These are phyloP conservation scores for Sporisorium graminicola DNA, from an alignment of 1,284 basidiomycete genomes.

Conservation along the genomic window DNA sequence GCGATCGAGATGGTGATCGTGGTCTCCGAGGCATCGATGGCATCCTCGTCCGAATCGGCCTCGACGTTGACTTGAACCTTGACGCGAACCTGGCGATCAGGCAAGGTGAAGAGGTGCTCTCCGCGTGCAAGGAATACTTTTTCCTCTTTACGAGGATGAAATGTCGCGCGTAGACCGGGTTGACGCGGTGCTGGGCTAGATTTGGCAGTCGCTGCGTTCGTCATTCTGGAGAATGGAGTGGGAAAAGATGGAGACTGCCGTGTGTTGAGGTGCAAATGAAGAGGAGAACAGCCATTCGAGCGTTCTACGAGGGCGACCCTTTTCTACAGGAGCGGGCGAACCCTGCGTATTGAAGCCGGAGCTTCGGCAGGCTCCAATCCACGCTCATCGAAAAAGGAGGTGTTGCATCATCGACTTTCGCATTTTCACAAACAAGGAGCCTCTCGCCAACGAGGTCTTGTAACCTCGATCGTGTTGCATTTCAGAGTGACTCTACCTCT, in stretches of 20 bases:
- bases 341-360: too few species aligned
- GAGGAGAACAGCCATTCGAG: not conserved
- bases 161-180: conserved; percentile 21
- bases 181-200: conserved; percentile 18
- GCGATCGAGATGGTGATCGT: conserved; percentile 9
- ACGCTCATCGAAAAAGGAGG: too few species aligned
- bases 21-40: conserved; percentile 8
- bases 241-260: not conserved
- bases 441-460: too few species aligned
- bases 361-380: too few species aligned
- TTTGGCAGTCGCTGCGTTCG: not conserved
- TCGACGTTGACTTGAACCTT: conserved; percentile 10
- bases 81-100: conserved; percentile 3
- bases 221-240: not conserved
- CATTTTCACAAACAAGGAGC: too few species aligned
- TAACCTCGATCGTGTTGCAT: too few species aligned
- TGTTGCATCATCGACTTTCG: too few species aligned
- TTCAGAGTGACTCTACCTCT: too few species aligned
- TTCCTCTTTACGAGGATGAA: conserved; percentile 22
- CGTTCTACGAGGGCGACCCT: not conserved
- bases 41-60: conserved; percentile 3
- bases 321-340: not conserved
- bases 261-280: not conserved
- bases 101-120: conserved; percentile 16
- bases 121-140: conserved; percentile 20